Evolutionary conservation across 1,284 basidiomycete species (phyloP).

Genomic region (Ganoderma leucocontextum): DNA sequence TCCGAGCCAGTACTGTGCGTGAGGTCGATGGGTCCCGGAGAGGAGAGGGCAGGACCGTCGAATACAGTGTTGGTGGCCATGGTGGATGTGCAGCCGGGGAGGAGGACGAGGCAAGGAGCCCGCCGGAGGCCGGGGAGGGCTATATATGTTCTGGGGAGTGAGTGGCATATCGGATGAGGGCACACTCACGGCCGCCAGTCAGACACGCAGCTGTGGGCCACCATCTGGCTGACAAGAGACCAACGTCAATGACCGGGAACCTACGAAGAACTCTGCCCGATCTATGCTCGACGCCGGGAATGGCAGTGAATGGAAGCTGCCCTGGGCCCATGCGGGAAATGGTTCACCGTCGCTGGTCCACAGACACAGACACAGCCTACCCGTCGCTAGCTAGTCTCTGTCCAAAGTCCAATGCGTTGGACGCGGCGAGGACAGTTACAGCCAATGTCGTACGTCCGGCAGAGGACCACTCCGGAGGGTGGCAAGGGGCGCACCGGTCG

Average conservation of each 20-base stretch:
- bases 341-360: background rate
- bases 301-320: constrained; percentile 16
- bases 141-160: background rate
- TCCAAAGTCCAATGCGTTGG: background rate
- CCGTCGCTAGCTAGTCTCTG: background rate
- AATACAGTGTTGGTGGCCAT: constrained; percentile 6
- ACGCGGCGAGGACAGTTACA: background rate
- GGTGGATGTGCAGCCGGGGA: background rate
- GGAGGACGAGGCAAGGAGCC: background rate
- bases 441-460: background rate
- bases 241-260: background rate
- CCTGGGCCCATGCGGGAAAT: background rate
- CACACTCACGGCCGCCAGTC: background rate
- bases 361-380: background rate
- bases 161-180: constrained; percentile 1
- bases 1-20: constrained; percentile 5
- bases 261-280: background rate
- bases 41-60: constrained; percentile 2
- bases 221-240: background rate
- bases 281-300: background rate
- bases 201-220: background rate
- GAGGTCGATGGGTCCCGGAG: constrained; percentile 5
- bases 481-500: background rate
- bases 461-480: background rate
- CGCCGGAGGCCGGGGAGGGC: background rate